Evolutionary conservation across 768 basidiomycete species (phyloP), one percentile per base, ranked within the genome.

Genomic region (Tylopilus balloui): DNA sequence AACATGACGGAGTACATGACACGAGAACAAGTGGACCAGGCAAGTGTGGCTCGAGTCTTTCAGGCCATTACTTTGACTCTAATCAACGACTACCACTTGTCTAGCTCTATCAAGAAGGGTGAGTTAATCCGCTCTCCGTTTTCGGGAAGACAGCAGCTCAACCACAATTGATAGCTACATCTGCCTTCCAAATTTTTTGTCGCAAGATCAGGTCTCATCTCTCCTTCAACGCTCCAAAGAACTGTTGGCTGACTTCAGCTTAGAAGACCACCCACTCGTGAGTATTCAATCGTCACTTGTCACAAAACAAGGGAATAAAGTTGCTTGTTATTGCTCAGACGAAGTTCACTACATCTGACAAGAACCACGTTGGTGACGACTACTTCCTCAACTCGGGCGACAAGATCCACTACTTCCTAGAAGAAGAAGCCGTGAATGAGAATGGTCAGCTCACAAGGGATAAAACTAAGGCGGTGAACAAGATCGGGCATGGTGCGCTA

Each of bases 341-440:
- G 12, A 88, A 82, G 62, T 99, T 99, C 69, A 88, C 86, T 14
- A 93, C 92, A 0, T 68, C 66, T 6, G 83, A 88, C 51, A 72
- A 79, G 49, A 74, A 84, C 45, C 89, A 92, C 57, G 77, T 92
- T 21, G 93, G 93, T 1, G 93, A 98, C 61, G 83, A 91, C 27
- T 98, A 98, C 67, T 99, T 99, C 62, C 73, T 99, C 40, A 78
- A 72, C 25, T 93, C 91, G 1, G 91, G 92, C 2, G 92, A 97
- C 68, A 96, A 96, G 75, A 90, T 98, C 73, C 83, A 88, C 6
- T 98, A 84, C 68, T 98, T 99, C 68, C 73, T 99, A 37, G 96
- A 98, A 64, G 85, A 90, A 57, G 91, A 86, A 42, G 92, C 94
- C 1, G 73, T 96, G 6, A 78, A 83, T 52, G 57, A 70, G 21